These are phyloP conservation scores for Rhodomyrtus tomentosa DNA, from an alignment of 345 rosid species.

Conservation along the genomic window DNA sequence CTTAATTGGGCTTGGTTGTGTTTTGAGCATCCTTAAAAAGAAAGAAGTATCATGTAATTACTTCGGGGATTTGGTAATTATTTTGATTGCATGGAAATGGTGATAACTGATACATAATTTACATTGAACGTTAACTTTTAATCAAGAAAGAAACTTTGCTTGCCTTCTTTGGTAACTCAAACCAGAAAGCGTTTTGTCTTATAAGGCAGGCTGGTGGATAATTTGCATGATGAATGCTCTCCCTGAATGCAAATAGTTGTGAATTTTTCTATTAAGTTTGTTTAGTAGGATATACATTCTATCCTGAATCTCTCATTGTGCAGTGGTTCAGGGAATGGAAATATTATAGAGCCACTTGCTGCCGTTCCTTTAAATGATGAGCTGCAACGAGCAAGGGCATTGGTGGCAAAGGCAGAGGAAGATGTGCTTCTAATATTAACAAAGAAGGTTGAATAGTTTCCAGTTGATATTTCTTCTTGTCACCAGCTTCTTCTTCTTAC, in stretches of 20 bases:
- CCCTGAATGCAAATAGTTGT: not conserved
- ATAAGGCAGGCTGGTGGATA: not conserved
- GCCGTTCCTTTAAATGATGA: constrained; percentile 86
- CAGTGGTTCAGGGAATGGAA: constrained; percentile 80
- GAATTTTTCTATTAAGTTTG: not conserved
- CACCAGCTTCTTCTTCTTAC: not conserved
- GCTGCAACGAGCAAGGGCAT: constrained; percentile 62
- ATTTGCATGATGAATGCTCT: not conserved
- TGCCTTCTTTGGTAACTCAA: not conserved
- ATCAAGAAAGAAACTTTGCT: not conserved
- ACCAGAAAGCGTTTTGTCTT: not conserved
- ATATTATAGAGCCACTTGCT: constrained; percentile 62
- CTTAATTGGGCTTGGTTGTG: not conserved
- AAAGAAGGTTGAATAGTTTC: constrained; percentile 40
- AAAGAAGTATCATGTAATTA: not conserved
- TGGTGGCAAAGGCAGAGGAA: constrained; percentile 66
- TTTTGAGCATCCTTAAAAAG: not conserved
- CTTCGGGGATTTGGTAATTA: not conserved
- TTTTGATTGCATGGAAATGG: not conserved
- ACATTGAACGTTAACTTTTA: not conserved
- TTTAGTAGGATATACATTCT: not conserved
- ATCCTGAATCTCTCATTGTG: constrained; percentile 6
- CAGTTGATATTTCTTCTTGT: constrained; percentile 1
- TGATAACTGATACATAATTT: not conserved
- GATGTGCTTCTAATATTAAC: constrained; percentile 68